Conservation (phyloP, 2,329 filamentous ascomycete genomes). For the Aspergillus pseudonomiae region DNA sequence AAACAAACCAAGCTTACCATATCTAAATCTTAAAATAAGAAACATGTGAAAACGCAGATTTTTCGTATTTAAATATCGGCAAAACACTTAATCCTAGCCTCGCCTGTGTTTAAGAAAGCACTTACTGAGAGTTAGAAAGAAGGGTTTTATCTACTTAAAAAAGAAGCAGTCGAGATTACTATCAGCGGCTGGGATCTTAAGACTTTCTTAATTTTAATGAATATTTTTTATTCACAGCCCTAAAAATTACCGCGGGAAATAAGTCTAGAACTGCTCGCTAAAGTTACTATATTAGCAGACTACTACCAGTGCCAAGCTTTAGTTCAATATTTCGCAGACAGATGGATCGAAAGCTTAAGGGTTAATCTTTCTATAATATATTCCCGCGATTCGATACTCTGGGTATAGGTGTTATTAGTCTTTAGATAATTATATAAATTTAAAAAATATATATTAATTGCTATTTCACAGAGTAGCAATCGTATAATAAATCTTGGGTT, state of each 20-base stretch:
- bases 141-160: not conserved
- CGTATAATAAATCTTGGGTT: not conserved
- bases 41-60: not conserved
- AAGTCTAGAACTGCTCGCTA: not conserved
- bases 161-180: not conserved
- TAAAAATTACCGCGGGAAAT: not conserved
- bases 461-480: not conserved
- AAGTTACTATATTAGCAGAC: not conserved
- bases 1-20: too few relatives aligned
- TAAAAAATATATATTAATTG: not conserved
- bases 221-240: not conserved
- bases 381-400: not conserved
- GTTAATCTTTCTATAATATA: not conserved
- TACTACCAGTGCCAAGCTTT: not conserved
- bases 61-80: not conserved
- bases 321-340: not conserved
- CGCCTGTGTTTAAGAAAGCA: not conserved
- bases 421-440: not conserved
- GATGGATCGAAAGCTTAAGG: not conserved
- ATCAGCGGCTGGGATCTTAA: not conserved
- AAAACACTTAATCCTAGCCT: not conserved
- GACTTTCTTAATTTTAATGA: not conserved
- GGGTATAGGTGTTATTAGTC: not conserved
- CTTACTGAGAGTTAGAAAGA: not conserved
- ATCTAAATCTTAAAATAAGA: not conserved